Conservation (phyloP, 352 stramenopile species). For the Saprolegnia parasitica region DNA sequence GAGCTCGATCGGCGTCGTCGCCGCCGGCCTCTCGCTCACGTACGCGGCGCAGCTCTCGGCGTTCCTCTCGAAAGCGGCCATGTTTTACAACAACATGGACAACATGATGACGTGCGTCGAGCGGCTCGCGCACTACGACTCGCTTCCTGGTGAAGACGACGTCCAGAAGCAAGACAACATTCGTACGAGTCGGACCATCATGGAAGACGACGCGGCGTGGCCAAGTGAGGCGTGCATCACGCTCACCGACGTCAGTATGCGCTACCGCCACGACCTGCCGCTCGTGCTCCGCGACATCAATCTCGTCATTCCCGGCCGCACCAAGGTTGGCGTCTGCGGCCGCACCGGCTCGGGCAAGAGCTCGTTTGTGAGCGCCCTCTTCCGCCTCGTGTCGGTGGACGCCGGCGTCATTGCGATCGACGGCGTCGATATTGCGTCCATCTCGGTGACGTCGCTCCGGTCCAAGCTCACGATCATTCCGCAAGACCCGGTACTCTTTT, state of each 20-base stretch:
- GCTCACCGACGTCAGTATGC: constrained; percentile 63
- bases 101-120: constrained; percentile 94
- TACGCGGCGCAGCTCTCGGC: constrained; percentile 82
- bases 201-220: constrained; percentile 44
- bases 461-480: constrained; percentile 73
- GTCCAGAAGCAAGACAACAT: constrained; percentile 15
- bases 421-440: constrained; percentile 53
- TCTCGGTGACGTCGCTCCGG: constrained; percentile 59
- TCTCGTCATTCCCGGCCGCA: background rate
- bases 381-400: constrained; percentile 59
- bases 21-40: constrained; percentile 68
- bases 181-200: too few relatives aligned
- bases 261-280: constrained; percentile 36
- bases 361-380: constrained; percentile 62
- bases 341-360: constrained; percentile 65
- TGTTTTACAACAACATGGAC: constrained; percentile 56
- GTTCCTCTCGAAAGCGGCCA: constrained; percentile 72
- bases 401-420: constrained; percentile 64
- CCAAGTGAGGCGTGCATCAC: constrained; percentile 55
- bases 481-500: constrained; percentile 42
- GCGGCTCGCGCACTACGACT: constrained; percentile 47
- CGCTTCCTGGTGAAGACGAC: background rate
- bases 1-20: constrained; percentile 51
- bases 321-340: constrained; percentile 33
- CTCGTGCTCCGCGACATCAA: background rate